A percentile compares a stretch with the other conserved stretches of the same genome.
Conservation (phyloP, 768 basidiomycete species). For the Asterophora parasitica region DNA sequence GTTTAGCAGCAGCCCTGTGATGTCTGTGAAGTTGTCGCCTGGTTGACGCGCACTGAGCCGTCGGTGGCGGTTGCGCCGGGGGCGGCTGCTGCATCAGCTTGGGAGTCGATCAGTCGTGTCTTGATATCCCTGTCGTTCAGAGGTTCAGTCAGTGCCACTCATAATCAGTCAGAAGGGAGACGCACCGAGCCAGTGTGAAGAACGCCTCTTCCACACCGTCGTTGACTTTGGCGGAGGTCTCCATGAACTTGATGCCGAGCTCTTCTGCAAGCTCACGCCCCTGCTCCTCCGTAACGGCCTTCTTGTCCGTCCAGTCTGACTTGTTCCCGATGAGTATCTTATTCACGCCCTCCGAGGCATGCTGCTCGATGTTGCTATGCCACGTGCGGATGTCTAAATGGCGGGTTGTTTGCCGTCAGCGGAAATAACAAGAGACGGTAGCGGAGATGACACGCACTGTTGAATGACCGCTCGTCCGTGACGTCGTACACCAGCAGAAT, state of each 20-base stretch:
- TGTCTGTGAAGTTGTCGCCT: slow-evolving; percentile 40
- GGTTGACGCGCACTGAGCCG: slow-evolving; percentile 64
- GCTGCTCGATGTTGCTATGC: slow-evolving; percentile 97
- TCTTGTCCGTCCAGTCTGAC: slow-evolving; percentile 97
- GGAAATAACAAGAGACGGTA: neutral
- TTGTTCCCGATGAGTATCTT: slow-evolving; percentile 99
- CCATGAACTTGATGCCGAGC: slow-evolving; percentile 94
- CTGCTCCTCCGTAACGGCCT: slow-evolving; percentile 86
- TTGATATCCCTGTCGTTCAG: slow-evolving; percentile 79
- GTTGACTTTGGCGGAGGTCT: slow-evolving; percentile 96
- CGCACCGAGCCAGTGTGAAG: slow-evolving; percentile 91
- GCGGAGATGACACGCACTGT: slow-evolving; percentile 57
- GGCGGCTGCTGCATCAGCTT: slow-evolving; percentile 55
- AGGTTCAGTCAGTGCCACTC: neutral
- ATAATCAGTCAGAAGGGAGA: slow-evolving; percentile 6
- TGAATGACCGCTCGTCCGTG: slow-evolving; percentile 91
- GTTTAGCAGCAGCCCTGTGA: slow-evolving; percentile 51
- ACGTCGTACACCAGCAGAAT: slow-evolving; percentile 99
- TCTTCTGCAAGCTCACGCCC: slow-evolving; percentile 90
- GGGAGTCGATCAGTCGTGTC: slow-evolving; percentile 92
- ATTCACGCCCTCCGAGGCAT: slow-evolving; percentile 98
- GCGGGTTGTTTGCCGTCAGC: neutral
- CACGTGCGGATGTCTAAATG: slow-evolving; percentile 91
- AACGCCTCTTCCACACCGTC: slow-evolving; percentile 99
- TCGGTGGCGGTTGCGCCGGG: slow-evolving; percentile 36